These are phyloP conservation scores for Aspergillus heteromorphus DNA, from an alignment of 495 filamentous ascomycete species.

Conservation along the genomic window DNA sequence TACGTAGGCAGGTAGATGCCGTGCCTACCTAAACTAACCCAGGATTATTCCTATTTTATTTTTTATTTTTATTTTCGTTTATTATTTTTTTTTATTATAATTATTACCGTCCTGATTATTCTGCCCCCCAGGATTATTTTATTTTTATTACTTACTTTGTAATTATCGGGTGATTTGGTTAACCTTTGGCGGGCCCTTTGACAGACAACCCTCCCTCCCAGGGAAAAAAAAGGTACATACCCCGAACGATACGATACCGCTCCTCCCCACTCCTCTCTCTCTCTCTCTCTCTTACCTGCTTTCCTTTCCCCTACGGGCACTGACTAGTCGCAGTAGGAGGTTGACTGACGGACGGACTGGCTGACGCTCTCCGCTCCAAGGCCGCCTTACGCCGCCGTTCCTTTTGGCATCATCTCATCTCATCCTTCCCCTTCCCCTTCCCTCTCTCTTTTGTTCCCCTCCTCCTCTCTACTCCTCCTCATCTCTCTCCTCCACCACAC, in stretches of 20 bases:
- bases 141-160: background rate
- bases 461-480: conserved; percentile 8
- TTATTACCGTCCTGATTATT: conserved; percentile 7
- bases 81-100: conserved; percentile 6
- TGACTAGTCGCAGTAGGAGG: no score
- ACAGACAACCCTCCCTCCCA: conserved; percentile 4
- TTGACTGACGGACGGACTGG: no score
- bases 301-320: background rate
- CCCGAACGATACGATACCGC: conserved; percentile 20
- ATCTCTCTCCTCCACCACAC: conserved; percentile 4
- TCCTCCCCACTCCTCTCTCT: conserved; percentile 14
- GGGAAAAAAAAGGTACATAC: conserved; percentile 5
- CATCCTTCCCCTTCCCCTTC: conserved; percentile 17
- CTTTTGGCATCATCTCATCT: conserved; percentile 33
- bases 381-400: conserved; percentile 21
- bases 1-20: background rate
- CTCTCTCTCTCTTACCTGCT: conserved; percentile 4
- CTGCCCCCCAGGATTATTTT: background rate
- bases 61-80: conserved; percentile 7
- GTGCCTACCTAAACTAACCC: background rate
- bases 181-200: conserved; percentile 7
- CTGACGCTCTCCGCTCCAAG: conserved; percentile 16
- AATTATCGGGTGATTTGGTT: background rate
- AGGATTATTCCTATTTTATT: background rate
- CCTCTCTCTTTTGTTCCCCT: conserved; percentile 13